Base-by-base conservation (phyloP, 176 grass and related monocot genomes). In the Oropetium thomaeum region DNA sequence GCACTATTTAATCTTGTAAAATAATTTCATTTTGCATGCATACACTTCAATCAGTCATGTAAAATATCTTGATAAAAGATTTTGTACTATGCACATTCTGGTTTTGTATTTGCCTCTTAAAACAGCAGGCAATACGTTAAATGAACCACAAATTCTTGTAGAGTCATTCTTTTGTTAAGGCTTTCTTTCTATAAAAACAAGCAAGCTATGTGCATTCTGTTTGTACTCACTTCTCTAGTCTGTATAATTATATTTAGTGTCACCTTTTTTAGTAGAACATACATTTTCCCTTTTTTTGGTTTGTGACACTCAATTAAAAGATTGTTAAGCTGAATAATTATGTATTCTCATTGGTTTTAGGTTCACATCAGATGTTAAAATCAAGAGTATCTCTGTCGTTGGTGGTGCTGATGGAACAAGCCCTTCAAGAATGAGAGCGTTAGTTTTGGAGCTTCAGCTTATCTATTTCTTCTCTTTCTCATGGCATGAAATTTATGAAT, bases 381-480 rank as follows among this genome's bases (percentile, higher is more conserved):
- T 99, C 69, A 99, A 99, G 78, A 95, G 91, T 73, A 99, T 99
- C 77, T 89, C 96, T 73, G 45, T 99, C 74, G 82, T 99, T 86
- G 96, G 96, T 77, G 96, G 96, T 77, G 76, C 87, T 76, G 96
- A 89, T 53, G 96, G 91, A 74, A 90, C 91, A 77, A 95, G 91
- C 70, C 96, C 96, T 71, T 92, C 91, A 73, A 99, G 76, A 87
- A 95, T 99, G 96, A 90, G 89, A 95, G 96, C 87, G 96, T 99
- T 88, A 84, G 84, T 69, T 85, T 73, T 65, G 14, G 41, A 81
- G 4, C 29, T 73, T 22, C 26, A 31, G 6, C 26, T 62, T 71
- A 40, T 62, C 6, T 52, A 44, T 84, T 71, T n/a, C 53, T 65
- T 78, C 3, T 54, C 12, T 51, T 67, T 83, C 31, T 71, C 48